These are phyloP conservation scores for Platanus orientalis DNA, from an alignment of 164 flowering plant species.

Conservation along the genomic window DNA sequence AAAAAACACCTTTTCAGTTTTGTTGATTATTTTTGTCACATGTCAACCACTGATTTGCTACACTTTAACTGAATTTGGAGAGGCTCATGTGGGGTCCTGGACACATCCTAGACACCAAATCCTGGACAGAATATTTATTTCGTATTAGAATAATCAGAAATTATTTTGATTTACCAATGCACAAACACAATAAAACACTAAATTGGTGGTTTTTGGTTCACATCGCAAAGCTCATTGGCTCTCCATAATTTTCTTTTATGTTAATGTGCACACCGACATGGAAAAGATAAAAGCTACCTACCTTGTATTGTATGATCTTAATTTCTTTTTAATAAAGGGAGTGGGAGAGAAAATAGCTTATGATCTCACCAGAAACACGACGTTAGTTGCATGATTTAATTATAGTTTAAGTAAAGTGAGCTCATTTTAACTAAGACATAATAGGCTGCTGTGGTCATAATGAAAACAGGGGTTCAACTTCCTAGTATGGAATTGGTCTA, in stretches of 20 bases:
- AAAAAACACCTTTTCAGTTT: no score
- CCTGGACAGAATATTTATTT: no score
- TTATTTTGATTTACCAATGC: neutral
- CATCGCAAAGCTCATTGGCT: neutral
- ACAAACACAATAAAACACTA: neutral
- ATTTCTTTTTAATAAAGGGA: neutral
- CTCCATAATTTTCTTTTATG: neutral
- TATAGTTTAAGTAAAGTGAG: neutral
- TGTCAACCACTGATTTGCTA: no score
- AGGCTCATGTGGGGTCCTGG: no score
- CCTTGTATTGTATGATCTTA: neutral
- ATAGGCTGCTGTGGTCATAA: neutral
- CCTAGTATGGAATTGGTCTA: no score
- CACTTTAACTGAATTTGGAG: no score
- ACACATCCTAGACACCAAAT: no score
- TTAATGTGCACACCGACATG: neutral
- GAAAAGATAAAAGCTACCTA: neutral
- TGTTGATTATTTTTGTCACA: no score
- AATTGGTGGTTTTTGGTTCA: neutral
- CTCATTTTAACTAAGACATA: neutral
- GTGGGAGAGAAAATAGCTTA: slow-evolving; percentile 3
- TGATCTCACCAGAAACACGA: slow-evolving; percentile 24
- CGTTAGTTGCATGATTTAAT: neutral
- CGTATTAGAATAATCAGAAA: no score
- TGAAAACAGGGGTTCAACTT: no score